A percentile compares a stretch with the other conserved stretches of the same genome.
Conservation (phyloP, 805 yeast genomes). For the Saturnispora sekii region DNA sequence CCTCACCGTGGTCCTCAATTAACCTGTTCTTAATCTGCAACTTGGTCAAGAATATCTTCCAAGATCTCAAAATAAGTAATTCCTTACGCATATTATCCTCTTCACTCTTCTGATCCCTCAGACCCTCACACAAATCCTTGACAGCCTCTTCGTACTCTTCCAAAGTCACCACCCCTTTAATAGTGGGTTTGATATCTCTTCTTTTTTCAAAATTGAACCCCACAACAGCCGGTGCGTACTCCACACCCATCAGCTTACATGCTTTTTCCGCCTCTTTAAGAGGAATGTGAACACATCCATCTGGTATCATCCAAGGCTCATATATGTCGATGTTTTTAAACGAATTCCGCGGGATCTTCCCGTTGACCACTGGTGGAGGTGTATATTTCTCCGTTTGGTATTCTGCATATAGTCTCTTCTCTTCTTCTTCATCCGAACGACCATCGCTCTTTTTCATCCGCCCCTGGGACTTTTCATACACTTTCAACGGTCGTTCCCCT, state of each 20-base stretch:
- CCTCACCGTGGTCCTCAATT: constrained; percentile 38
- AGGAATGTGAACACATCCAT: constrained; percentile 56
- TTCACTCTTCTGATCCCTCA: constrained; percentile 41
- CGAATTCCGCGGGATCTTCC: constrained; percentile 62
- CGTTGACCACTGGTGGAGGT: constrained; percentile 60
- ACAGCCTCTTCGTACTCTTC: constrained; percentile 53
- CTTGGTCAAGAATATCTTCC: constrained; percentile 45
- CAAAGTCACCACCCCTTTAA: constrained; percentile 72
- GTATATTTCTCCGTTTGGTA: constrained; percentile 65
- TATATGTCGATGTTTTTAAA: constrained; percentile 82
- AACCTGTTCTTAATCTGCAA: constrained; percentile 39
- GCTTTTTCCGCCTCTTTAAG: constrained; percentile 54
- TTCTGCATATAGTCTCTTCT: constrained; percentile 55
- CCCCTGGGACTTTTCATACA: constrained; percentile 20
- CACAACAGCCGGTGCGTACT: constrained; percentile 79
- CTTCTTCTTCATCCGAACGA: constrained; percentile 45
- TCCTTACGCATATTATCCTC: constrained; percentile 36
- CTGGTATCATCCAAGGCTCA: constrained; percentile 72
- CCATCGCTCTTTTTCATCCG: constrained; percentile 13
- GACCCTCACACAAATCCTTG: constrained; percentile 35
- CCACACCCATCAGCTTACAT: constrained; percentile 59
- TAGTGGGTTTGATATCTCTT: constrained; percentile 45
- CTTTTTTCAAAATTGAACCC: constrained; percentile 63
- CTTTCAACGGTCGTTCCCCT: constrained; percentile 59
- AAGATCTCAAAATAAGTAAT: constrained; percentile 39